A percentile compares a stretch with the other conserved stretches of the same genome.
Conservation (phyloP, 495 filamentous ascomycete genomes). For the Xylaria longipes region DNA sequence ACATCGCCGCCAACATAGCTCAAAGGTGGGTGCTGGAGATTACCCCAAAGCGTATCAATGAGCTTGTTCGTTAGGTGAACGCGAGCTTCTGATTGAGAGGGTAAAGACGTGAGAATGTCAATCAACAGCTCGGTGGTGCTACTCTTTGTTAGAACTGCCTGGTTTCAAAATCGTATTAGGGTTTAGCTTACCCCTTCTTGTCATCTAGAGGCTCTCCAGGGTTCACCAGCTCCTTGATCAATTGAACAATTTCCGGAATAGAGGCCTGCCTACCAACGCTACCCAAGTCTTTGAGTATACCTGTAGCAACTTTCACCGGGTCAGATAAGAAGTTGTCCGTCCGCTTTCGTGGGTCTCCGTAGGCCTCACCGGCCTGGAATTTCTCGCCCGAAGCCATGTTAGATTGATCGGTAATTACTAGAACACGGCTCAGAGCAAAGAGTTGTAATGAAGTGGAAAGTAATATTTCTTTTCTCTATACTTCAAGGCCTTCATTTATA, state of each 20-base stretch:
- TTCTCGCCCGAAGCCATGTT: slow-evolving; percentile 28
- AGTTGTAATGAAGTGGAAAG: not conserved
- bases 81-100: slow-evolving; percentile 60
- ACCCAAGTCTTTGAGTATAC: slow-evolving; percentile 37
- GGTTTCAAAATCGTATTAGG: not conserved
- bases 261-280: slow-evolving; percentile 34
- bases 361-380: slow-evolving; percentile 36
- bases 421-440: not conserved
- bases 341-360: slow-evolving; percentile 28
- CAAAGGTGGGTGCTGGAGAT: slow-evolving; percentile 71
- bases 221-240: slow-evolving; percentile 37
- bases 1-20: slow-evolving; percentile 57
- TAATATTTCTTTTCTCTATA: not conserved
- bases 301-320: slow-evolving; percentile 37
- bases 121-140: slow-evolving; percentile 44
- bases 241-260: slow-evolving; percentile 30
- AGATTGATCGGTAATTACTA: not conserved
- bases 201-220: slow-evolving; percentile 42
- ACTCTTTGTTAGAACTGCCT: slow-evolving; percentile 23
- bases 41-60: slow-evolving; percentile 69
- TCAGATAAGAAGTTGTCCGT: slow-evolving; percentile 37
- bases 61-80: slow-evolving; percentile 64
- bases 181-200: slow-evolving; percentile 37
- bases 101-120: slow-evolving; percentile 49
- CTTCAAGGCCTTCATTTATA: slow-evolving; percentile 15